Evolutionary conservation across 192 early-diverging fungal genomes (phyloP).

Genomic region (Piromyces finnis): DNA sequence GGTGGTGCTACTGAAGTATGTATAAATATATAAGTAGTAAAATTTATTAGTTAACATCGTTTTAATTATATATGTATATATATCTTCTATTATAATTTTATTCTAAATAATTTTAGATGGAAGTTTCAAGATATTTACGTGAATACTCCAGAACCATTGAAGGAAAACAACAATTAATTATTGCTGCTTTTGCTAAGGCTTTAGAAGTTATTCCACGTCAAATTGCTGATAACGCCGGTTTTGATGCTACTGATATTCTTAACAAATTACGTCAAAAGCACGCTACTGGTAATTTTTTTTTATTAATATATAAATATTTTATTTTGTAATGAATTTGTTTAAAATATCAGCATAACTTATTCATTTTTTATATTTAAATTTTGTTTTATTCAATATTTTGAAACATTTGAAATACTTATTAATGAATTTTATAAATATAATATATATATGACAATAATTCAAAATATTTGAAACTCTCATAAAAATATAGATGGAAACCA

Average conservation of each 20-base stretch:
- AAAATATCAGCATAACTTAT: too few relatives aligned
- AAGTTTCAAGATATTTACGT: conserved; percentile 83
- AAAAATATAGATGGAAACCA: conserved; percentile 24
- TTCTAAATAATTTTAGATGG: conserved; percentile 43
- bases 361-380: too few relatives aligned
- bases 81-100: background rate
- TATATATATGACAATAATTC: too few relatives aligned
- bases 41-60: background rate
- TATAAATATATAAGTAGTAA: background rate
- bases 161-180: conserved; percentile 96
- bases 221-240: conserved; percentile 94
- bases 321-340: too few relatives aligned
- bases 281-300: conserved; percentile 26
- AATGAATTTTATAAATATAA: too few relatives aligned
- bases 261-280: conserved; percentile 94
- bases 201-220: conserved; percentile 97
- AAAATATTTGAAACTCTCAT: too few relatives aligned
- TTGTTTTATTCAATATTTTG: too few relatives aligned
- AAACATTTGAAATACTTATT: too few relatives aligned
- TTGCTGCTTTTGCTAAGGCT: conserved; percentile 84
- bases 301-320: background rate
- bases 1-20: conserved; percentile 88
- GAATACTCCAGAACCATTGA: conserved; percentile 83
- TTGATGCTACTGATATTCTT: conserved; percentile 93
- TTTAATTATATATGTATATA: background rate